phyloP scores from a whole-genome alignment of 2,329 filamentous ascomycete species.

The Arachnopeziza araneosa region DNA sequence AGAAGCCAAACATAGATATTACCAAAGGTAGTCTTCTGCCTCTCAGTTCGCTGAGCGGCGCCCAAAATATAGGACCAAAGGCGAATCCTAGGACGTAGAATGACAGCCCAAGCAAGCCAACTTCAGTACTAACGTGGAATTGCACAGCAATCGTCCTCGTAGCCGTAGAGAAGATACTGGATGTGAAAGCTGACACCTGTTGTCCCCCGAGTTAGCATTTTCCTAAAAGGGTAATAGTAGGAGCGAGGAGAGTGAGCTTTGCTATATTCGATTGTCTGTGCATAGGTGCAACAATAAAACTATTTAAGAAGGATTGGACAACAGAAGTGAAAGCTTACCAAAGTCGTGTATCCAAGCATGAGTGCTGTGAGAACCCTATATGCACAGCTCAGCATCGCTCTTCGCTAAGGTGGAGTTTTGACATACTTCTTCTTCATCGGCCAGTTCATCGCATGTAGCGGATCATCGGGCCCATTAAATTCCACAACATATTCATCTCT shows the following conservation, averaged over 20 bases:
- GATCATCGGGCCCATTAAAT: conserved; percentile 79
- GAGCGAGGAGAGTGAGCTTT: not conserved
- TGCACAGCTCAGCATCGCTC: not conserved
- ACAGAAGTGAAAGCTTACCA: conserved; percentile 36
- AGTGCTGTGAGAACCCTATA: conserved; percentile 54
- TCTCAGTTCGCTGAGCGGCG: conserved; percentile 65
- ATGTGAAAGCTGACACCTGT: conserved; percentile 56
- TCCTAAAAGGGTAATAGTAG: not conserved
- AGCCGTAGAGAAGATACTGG: conserved; percentile 68
- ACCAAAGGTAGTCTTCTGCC: conserved; percentile 60
- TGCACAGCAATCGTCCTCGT: conserved; percentile 49
- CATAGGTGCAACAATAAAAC: no score
- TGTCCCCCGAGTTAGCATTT: not conserved
- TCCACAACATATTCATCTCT: conserved; percentile 76
- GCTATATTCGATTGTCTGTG: not conserved
- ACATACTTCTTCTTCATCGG: conserved; percentile 67
- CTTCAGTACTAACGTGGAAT: conserved; percentile 56
- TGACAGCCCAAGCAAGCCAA: conserved; percentile 60
- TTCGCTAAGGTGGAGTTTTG: conserved; percentile 4
- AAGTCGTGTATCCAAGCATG: conserved; percentile 68
- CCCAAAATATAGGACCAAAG: conserved; percentile 66
- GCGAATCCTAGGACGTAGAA: conserved; percentile 69
- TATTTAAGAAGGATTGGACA: not conserved
- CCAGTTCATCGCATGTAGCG: conserved; percentile 86
- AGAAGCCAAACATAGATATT: conserved; percentile 62